phyloP scores from a whole-genome alignment of 345 rosid species.

The Nasturtium officinale region DNA sequence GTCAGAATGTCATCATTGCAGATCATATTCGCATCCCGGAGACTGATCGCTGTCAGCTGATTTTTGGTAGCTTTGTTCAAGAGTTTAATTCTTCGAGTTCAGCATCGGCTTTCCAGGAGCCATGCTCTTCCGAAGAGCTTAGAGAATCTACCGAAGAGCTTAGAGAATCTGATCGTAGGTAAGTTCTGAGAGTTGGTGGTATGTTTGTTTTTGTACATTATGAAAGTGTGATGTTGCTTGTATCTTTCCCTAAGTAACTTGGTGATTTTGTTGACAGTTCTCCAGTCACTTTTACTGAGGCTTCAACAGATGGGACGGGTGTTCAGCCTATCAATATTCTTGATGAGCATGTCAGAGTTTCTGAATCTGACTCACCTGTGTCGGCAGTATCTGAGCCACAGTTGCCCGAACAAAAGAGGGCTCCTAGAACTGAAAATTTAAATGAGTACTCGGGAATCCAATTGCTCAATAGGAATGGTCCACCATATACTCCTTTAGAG shows the following conservation, averaged over 20 bases:
- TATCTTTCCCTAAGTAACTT: conserved; percentile 34
- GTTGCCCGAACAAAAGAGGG: conserved; percentile 54
- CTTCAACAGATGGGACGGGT: conserved; percentile 50
- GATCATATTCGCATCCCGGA: conserved; percentile 84
- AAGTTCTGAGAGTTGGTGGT: conserved; percentile 11
- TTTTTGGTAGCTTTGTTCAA: conserved; percentile 82
- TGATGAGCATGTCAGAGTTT: conserved; percentile 57
- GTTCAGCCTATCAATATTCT: conserved; percentile 47
- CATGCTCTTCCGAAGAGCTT: conserved; percentile 51
- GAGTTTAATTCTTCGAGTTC: conserved; percentile 56
- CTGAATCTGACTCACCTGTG: conserved; percentile 54
- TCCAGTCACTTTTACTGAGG: conserved; percentile 48
- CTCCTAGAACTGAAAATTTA: conserved; percentile 59
- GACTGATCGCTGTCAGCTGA: conserved; percentile 69
- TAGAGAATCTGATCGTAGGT: conserved; percentile 64
- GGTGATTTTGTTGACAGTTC: conserved; percentile 54
- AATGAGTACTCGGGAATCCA: conserved; percentile 60
- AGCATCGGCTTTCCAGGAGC: conserved; percentile 45
- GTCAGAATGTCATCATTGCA: conserved; percentile 82
- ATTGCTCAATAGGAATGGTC: conserved; percentile 57
- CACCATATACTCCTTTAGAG: conserved; percentile 58
- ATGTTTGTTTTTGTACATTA: conserved; percentile 1
- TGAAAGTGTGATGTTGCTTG: neutral
- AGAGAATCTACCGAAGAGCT: conserved; percentile 58
- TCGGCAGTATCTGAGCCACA: conserved; percentile 54